Evolutionary conservation across 2,329 filamentous ascomycete genomes (phyloP).

Genomic region (Talaromyces piceae): DNA sequence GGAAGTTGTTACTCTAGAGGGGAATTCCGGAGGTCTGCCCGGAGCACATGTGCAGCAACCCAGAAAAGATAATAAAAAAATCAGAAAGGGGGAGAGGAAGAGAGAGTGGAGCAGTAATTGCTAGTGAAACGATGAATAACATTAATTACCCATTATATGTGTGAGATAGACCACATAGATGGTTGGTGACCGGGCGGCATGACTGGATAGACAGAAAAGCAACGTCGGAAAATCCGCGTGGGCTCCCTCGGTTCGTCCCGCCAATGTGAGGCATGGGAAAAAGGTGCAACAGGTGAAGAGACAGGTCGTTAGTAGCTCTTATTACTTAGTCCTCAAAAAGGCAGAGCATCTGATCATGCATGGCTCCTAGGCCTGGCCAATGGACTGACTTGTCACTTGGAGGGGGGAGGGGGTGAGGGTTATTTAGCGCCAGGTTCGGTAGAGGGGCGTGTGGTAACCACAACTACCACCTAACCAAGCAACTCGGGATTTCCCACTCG

Average conservation of each 20-base stretch:
- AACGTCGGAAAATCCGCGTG: not conserved
- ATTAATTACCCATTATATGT: too few species aligned
- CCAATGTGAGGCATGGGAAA: not conserved
- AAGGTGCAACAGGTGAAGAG: not conserved
- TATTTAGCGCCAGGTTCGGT: not conserved
- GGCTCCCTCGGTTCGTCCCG: not conserved
- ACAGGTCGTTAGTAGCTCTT: too few species aligned
- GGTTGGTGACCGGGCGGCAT: constrained; percentile 11
- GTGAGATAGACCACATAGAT: not conserved
- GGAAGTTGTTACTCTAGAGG: too few species aligned
- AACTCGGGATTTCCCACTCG: too few species aligned
- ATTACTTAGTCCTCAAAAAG: too few species aligned
- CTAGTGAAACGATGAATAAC: too few species aligned
- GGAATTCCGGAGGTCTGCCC: too few species aligned
- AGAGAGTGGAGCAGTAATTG: too few species aligned
- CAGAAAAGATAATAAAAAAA: too few species aligned
- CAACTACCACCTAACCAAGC: too few species aligned
- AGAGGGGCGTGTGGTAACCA: not conserved
- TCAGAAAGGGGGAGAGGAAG: too few species aligned
- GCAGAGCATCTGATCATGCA: not conserved
- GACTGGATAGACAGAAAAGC: not conserved
- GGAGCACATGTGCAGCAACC: too few species aligned
- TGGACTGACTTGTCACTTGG: not conserved
- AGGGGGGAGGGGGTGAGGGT: not conserved
- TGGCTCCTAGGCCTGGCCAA: not conserved